Conservation (phyloP, 179 eudicot species). For the Beta macrorhiza region DNA sequence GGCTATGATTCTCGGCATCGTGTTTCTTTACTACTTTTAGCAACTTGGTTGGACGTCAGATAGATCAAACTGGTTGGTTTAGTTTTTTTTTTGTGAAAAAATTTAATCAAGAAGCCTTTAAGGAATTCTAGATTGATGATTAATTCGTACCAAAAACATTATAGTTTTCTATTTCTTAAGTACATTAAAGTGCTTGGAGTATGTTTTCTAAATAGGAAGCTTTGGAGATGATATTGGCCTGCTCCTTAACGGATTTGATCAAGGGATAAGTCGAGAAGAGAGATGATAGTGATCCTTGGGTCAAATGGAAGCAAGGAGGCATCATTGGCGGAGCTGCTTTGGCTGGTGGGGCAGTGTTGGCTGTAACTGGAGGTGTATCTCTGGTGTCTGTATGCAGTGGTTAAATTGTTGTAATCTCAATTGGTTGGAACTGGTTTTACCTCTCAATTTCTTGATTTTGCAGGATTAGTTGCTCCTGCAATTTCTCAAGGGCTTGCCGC, state of each 20-base stretch:
- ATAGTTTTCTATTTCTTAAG: too few species aligned
- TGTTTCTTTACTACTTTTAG: slow-evolving; percentile 64
- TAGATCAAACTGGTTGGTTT: slow-evolving; percentile 63
- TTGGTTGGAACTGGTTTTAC: background rate
- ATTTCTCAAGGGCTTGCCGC: slow-evolving; percentile 76
- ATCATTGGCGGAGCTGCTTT: slow-evolving; percentile 83
- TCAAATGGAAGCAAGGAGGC: slow-evolving; percentile 1
- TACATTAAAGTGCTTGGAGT: background rate
- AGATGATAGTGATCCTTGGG: too few species aligned
- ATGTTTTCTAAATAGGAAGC: slow-evolving; percentile 57
- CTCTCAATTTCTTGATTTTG: slow-evolving; percentile 13
- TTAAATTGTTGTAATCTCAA: too few species aligned
- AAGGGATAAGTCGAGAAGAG: too few species aligned
- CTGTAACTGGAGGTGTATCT: slow-evolving; percentile 69
- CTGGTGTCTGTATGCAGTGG: background rate
- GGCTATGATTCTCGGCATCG: slow-evolving; percentile 86
- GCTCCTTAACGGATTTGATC: slow-evolving; percentile 52
- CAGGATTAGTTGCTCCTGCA: slow-evolving; percentile 89
- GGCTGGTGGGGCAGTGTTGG: slow-evolving; percentile 81
- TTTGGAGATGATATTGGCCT: slow-evolving; percentile 66
- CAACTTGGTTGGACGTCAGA: slow-evolving; percentile 75
- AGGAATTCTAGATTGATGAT: background rate
- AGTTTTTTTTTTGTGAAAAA: background rate
- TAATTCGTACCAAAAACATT: background rate
- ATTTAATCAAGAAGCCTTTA: background rate